phyloP scores from a whole-genome alignment of 2,329 filamentous ascomycete genomes.

The Alternaria conjuncta region DNA sequence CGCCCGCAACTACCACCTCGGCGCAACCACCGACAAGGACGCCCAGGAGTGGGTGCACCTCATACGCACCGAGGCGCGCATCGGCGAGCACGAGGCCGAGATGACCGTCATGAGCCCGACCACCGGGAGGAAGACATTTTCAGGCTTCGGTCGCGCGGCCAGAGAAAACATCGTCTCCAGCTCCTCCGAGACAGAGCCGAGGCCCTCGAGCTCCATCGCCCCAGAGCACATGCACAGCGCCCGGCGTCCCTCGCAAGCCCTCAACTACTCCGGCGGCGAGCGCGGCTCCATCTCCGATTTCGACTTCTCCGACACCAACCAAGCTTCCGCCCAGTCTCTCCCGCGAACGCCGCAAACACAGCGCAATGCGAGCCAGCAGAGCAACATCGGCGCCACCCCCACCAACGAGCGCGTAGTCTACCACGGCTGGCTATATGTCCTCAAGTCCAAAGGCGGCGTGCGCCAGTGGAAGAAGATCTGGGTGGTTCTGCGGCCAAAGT shows the following conservation, averaged over 20 bases:
- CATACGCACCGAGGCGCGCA: constrained; percentile 79
- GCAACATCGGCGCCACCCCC: constrained; percentile 53
- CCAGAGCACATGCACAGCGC: constrained; percentile 45
- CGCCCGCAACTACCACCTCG: constrained; percentile 88
- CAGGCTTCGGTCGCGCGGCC: constrained; percentile 47
- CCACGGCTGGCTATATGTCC: constrained; percentile 86
- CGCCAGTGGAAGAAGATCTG: constrained; percentile 95
- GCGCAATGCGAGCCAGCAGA: constrained; percentile 69
- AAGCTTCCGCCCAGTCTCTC: constrained; percentile 58
- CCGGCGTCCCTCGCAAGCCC: constrained; percentile 66
- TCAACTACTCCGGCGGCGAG: constrained; percentile 68
- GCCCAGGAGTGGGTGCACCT: constrained; percentile 85
- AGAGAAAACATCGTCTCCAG: constrained; percentile 49
- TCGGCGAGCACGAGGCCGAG: constrained; percentile 88
- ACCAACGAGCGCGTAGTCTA: constrained; percentile 90
- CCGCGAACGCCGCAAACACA: constrained; percentile 26
- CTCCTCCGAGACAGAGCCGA: constrained; percentile 54
- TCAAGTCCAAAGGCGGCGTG: constrained; percentile 82
- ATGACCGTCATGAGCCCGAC: constrained; percentile 74
- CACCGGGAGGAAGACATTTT: constrained; percentile 57
- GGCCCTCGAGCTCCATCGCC: constrained; percentile 33
- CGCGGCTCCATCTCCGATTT: constrained; percentile 85
- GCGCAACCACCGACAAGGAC: constrained; percentile 74
- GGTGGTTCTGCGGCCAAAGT: constrained; percentile 86
- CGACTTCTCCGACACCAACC: constrained; percentile 80